phyloP scores from a whole-genome alignment of 192 early-diverging fungal genomes.

The Geosiphon pyriformis region DNA sequence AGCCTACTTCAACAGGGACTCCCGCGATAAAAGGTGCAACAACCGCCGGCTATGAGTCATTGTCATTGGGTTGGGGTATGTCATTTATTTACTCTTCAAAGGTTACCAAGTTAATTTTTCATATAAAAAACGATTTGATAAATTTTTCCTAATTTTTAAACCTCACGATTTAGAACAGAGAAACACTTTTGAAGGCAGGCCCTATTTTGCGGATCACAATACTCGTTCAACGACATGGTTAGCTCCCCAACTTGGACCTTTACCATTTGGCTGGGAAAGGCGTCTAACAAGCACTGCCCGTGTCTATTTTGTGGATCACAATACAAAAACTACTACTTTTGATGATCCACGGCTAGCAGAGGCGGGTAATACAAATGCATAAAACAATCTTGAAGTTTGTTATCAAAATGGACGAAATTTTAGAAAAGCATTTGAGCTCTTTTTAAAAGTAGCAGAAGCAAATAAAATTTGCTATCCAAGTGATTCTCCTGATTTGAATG shows the following conservation, averaged over 20 bases:
- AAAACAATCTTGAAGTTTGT: no score
- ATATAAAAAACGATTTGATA: neutral
- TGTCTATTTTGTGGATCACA: slow-evolving; percentile 98
- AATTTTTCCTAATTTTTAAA: neutral
- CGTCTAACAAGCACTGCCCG: slow-evolving; percentile 87
- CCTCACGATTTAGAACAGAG: slow-evolving; percentile 50
- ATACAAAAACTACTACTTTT: slow-evolving; percentile 97
- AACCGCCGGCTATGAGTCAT: slow-evolving; percentile 62
- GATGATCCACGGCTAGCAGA: slow-evolving; percentile 87
- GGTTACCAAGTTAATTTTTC: neutral
- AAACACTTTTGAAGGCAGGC: slow-evolving; percentile 70
- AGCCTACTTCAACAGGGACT: slow-evolving; percentile 27
- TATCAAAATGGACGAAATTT: no score
- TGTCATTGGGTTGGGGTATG: slow-evolving; percentile 74
- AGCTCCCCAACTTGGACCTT: slow-evolving; percentile 82
- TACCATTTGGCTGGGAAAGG: slow-evolving; percentile 99
- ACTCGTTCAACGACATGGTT: slow-evolving; percentile 88
- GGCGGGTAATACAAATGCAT: no score
- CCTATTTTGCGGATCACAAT: slow-evolving; percentile 90
- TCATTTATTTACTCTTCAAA: no score
- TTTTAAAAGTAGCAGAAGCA: no score
- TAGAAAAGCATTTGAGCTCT: no score
- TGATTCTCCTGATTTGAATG: no score
- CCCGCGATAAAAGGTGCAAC: slow-evolving; percentile 44
- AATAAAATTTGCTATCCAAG: no score